Conservation (phyloP, 139 green algal species). For the Volvox africanus region DNA sequence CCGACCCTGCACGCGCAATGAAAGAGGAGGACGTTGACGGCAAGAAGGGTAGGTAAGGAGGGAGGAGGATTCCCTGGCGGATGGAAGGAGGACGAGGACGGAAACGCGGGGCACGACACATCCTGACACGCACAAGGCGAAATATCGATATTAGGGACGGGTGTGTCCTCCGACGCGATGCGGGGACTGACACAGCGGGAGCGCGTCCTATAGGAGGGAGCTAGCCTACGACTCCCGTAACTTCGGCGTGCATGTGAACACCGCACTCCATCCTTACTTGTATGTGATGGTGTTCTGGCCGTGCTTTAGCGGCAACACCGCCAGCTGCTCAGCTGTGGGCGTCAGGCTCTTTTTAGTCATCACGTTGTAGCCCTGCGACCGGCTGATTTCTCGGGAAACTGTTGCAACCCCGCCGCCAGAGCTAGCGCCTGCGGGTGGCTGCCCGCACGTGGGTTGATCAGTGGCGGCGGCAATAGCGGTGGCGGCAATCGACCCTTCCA, state of each 20-base stretch:
- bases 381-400: neutral
- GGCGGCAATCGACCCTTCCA: neutral
- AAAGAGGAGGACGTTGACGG: neutral
- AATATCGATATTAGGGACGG: neutral
- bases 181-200: too few species aligned
- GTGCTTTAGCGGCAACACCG: slow-evolving; percentile 69
- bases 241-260: too few species aligned
- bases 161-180: neutral
- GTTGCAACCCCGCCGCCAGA: neutral
- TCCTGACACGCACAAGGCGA: neutral
- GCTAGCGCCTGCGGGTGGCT: neutral
- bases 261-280: slow-evolving; percentile 52
- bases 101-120: neutral
- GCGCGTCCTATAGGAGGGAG: too few species aligned
- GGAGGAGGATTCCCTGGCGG: neutral
- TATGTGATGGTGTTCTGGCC: slow-evolving; percentile 91
- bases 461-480: neutral
- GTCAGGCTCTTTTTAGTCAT: slow-evolving; percentile 68
- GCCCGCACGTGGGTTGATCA: neutral
- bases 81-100: neutral
- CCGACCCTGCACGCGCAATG: slow-evolving; percentile 24
- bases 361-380: slow-evolving; percentile 43
- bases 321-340: slow-evolving; percentile 79
- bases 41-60: neutral
- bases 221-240: too few species aligned